phyloP scores from a whole-genome alignment of 2,329 filamentous ascomycete genomes.

The Epicoccum nigrum region DNA sequence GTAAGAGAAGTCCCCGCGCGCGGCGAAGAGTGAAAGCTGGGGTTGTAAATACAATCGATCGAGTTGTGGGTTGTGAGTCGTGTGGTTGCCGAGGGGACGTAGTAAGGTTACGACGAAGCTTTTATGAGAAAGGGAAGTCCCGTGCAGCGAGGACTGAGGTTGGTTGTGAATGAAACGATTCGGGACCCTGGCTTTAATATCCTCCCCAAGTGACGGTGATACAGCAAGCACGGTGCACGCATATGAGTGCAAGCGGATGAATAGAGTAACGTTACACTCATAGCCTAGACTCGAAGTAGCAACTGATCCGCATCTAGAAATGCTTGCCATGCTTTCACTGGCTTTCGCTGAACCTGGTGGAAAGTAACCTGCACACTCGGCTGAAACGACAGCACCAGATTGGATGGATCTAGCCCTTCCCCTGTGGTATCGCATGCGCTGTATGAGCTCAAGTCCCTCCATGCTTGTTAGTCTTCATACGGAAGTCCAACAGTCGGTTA shows the following conservation, averaged over 20 bases:
- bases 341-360: conserved; percentile 8
- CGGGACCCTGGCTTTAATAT: conserved; percentile 41
- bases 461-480: conserved; percentile 15
- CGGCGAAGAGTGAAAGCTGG: conserved; percentile 29
- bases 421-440: conserved; percentile 15
- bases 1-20: conserved; percentile 29
- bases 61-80: background rate
- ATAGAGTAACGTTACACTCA: conserved; percentile 44
- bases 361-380: conserved; percentile 16
- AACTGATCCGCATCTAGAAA: conserved; percentile 44
- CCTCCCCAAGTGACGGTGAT: conserved; percentile 34
- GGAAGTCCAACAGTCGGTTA: conserved; percentile 34
- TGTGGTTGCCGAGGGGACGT: conserved; percentile 1
- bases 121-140: conserved; percentile 27
- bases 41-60: too few relatives aligned
- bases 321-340: conserved; percentile 29
- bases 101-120: background rate
- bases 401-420: conserved; percentile 2
- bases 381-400: conserved; percentile 16
- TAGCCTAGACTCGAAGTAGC: conserved; percentile 33
- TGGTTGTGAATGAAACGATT: conserved; percentile 31
- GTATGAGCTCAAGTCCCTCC: conserved; percentile 11
- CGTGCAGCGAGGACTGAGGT: conserved; percentile 29
- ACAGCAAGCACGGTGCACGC: conserved; percentile 35
- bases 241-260: conserved; percentile 39